A percentile compares a stretch with the other conserved stretches of the same genome.
Evolutionary conservation across 2,329 filamentous ascomycete species (phyloP).

Genomic region (Tolypocladium tundrense): DNA sequence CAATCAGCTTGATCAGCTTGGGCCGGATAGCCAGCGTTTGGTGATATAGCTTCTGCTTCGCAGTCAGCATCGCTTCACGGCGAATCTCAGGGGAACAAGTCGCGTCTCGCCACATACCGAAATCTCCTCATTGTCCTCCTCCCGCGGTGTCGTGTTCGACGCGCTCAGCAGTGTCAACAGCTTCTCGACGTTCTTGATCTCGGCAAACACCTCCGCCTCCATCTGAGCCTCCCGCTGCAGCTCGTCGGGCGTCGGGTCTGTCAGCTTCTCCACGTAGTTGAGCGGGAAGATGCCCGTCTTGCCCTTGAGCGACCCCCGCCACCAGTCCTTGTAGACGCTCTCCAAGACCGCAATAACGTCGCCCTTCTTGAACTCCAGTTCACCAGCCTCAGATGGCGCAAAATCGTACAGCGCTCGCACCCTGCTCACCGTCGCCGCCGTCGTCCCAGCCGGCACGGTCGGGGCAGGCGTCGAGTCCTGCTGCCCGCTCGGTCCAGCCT

Average conservation of each 20-base stretch:
- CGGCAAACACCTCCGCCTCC: slow-evolving; percentile 62
- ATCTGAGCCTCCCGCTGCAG: slow-evolving; percentile 92
- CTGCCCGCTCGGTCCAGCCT: slow-evolving; percentile 27
- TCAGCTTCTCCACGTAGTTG: slow-evolving; percentile 96
- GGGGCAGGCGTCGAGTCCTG: slow-evolving; percentile 33
- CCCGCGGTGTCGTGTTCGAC: slow-evolving; percentile 65
- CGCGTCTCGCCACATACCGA: slow-evolving; percentile 42
- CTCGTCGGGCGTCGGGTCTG: slow-evolving; percentile 90
- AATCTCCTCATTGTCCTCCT: slow-evolving; percentile 95
- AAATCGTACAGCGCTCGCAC: slow-evolving; percentile 94
- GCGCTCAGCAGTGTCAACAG: slow-evolving; percentile 85
- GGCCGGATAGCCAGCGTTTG: slow-evolving; percentile 88
- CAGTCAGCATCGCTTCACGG: slow-evolving; percentile 17
- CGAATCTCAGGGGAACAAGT: too few species aligned
- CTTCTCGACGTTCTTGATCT: slow-evolving; percentile 56
- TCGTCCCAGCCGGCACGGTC: slow-evolving; percentile 69
- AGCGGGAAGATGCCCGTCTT: slow-evolving; percentile 96
- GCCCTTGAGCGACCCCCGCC: slow-evolving; percentile 88
- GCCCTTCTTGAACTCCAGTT: slow-evolving; percentile 91
- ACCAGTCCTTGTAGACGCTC: slow-evolving; percentile 99
- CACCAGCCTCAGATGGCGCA: slow-evolving; percentile 82
- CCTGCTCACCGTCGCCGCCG: slow-evolving; percentile 88
- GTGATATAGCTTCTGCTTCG: slow-evolving; percentile 64
- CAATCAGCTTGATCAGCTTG: slow-evolving; percentile 95
- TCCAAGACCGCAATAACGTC: slow-evolving; percentile 96